These are phyloP conservation scores for Yarrowia sp. DNA, from an alignment of 805 yeast species.

Conservation along the genomic window DNA sequence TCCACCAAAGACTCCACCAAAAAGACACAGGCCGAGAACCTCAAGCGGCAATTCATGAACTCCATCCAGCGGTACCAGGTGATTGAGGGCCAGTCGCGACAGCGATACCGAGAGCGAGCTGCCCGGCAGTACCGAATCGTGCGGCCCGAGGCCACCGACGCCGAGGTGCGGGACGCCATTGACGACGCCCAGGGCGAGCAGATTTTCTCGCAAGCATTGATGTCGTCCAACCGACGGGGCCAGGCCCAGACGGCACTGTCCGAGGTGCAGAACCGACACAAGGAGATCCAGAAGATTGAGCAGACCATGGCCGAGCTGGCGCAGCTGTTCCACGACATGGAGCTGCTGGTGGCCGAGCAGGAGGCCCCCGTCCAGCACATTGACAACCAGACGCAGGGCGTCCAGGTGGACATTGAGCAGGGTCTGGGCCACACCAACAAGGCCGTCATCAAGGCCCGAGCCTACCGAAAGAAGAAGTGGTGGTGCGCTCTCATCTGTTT, in stretches of 20 bases:
- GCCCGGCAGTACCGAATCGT: conserved; percentile 89
- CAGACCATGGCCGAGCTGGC: conserved; percentile 95
- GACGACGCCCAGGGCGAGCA: conserved; percentile 85
- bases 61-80: conserved; percentile 86
- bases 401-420: conserved; percentile 89
- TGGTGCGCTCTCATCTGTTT: conserved; percentile 73
- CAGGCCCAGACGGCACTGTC: conserved; percentile 94
- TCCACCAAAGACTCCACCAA: conserved; percentile 69
- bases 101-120: conserved; percentile 83
- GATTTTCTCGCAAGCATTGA: conserved; percentile 85
- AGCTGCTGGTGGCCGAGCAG: conserved; percentile 93
- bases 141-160: conserved; percentile 61
- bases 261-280: conserved; percentile 95
- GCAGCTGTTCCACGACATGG: conserved; percentile 95
- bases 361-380: conserved; percentile 84
- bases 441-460: conserved; percentile 86
- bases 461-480: conserved; percentile 89
- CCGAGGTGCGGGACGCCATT: conserved; percentile 82
- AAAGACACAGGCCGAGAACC: conserved; percentile 87
- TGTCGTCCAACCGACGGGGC: conserved; percentile 52
- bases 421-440: conserved; percentile 93
- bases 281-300: conserved; percentile 92
- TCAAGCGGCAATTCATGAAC: conserved; percentile 82
- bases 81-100: conserved; percentile 85
- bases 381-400: conserved; percentile 78